Evolutionary conservation across 106 monocot genomes (phyloP).

Genomic region (Ottelia alismoides): DNA sequence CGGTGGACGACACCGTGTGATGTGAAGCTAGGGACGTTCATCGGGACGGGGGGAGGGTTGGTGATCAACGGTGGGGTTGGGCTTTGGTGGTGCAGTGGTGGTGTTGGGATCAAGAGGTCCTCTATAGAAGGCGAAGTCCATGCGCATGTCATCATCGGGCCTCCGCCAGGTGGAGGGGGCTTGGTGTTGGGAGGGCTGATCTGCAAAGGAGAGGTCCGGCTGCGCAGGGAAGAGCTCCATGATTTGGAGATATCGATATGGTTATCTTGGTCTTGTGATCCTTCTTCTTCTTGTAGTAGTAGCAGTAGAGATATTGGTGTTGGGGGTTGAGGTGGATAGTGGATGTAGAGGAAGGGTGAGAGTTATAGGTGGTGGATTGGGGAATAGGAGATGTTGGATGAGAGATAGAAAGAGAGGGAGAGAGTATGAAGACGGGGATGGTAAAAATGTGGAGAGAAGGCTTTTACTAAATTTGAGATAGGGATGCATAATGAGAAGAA

Average conservation of each 20-base stretch:
- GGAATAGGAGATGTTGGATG: conserved; percentile 9
- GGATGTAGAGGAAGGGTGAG: conserved; percentile 5
- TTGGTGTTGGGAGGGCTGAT: conserved; percentile 42
- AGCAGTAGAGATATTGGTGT: background rate
- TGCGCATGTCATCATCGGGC: conserved; percentile 9
- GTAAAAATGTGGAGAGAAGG: no score
- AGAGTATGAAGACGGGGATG: no score
- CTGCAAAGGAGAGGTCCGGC: conserved; percentile 48
- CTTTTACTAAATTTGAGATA: conserved; percentile 7
- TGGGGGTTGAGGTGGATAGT: conserved; percentile 2
- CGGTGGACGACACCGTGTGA: no score
- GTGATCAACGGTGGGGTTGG: no score
- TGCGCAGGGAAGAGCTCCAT: conserved; percentile 65
- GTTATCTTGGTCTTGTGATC: background rate
- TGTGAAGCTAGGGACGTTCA: no score
- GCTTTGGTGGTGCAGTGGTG: conserved; percentile 4
- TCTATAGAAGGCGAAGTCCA: conserved; percentile 41
- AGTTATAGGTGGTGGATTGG: conserved; percentile 7
- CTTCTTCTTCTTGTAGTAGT: background rate
- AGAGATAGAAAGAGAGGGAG: no score
- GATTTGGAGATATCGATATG: no score
- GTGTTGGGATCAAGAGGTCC: conserved; percentile 26
- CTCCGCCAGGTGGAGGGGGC: conserved; percentile 3
- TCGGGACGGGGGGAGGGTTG: no score
- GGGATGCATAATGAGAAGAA: conserved; percentile 15